A percentile compares a stretch with the other conserved stretches of the same genome.
Evolutionary conservation across 306 rosid genomes (phyloP).

Genomic region (barrel medic (Medicago truncatula)): MtrunA17r5.0-ANR NC_053044.1:11067001-11067500

Average conservation of each 20-base stretch:
- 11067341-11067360: not conserved
- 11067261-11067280: slow-evolving; percentile 42
- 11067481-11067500: not conserved
- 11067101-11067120: slow-evolving; percentile 6
- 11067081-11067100: not conserved
- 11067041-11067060: slow-evolving; percentile 84
- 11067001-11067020: slow-evolving; percentile 84
- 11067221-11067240: slow-evolving; percentile 47
- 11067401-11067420: not conserved
- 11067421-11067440: not conserved
- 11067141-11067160: slow-evolving; percentile 21
- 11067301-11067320: slow-evolving; percentile 35
- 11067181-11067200: slow-evolving; percentile 37
- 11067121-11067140: slow-evolving; percentile 22
- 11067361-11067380: not conserved
- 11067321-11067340: not conserved
- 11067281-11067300: slow-evolving; percentile 35
- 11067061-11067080: slow-evolving; percentile 38
- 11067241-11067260: slow-evolving; percentile 36
- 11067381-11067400: not conserved
- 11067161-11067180: slow-evolving; percentile 20
- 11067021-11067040: slow-evolving; percentile 84
- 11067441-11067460: not conserved
- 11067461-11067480: not conserved
- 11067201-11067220: slow-evolving; percentile 46